These are phyloP conservation scores for Neurospora cerealis DNA, from an alignment of 495 filamentous ascomycete species.

Conservation along the genomic window DNA sequence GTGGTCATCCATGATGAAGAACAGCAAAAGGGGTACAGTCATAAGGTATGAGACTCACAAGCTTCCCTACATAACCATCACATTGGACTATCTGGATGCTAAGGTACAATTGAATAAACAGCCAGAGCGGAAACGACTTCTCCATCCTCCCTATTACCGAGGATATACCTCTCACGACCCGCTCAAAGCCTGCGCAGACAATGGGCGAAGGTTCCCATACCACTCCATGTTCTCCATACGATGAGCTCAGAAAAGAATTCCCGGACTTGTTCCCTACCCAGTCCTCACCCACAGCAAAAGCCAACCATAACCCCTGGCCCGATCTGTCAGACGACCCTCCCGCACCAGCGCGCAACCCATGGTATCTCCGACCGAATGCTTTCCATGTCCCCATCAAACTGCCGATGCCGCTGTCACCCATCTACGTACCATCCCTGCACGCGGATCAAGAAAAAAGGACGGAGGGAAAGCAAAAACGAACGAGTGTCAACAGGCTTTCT, in stretches of 20 bases:
- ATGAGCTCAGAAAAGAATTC: background rate
- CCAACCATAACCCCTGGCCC: constrained; percentile 13
- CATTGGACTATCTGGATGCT: background rate
- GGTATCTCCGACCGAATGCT: background rate
- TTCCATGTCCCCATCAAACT: background rate
- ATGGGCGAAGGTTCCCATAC: background rate
- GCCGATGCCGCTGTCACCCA: background rate
- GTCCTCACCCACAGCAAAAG: background rate
- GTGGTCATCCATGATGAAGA: constrained; percentile 1
- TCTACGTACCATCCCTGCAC: background rate
- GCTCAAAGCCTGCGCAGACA: background rate
- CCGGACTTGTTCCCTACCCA: background rate
- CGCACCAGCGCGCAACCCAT: background rate
- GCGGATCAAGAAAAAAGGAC: background rate
- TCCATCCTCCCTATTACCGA: constrained; percentile 8
- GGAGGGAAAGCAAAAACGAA: background rate
- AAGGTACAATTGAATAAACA: background rate
- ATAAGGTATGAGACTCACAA: background rate
- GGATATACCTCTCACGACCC: constrained; percentile 1
- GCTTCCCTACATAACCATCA: background rate
- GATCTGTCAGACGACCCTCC: constrained; percentile 6
- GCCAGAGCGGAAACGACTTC: constrained; percentile 5
- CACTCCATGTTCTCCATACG: background rate
- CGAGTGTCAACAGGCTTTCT: background rate
- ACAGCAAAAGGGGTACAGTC: background rate